These are phyloP conservation scores for Colletotrichum sp. DNA, from an alignment of 2,329 filamentous ascomycete genomes.

Conservation along the genomic window DNA sequence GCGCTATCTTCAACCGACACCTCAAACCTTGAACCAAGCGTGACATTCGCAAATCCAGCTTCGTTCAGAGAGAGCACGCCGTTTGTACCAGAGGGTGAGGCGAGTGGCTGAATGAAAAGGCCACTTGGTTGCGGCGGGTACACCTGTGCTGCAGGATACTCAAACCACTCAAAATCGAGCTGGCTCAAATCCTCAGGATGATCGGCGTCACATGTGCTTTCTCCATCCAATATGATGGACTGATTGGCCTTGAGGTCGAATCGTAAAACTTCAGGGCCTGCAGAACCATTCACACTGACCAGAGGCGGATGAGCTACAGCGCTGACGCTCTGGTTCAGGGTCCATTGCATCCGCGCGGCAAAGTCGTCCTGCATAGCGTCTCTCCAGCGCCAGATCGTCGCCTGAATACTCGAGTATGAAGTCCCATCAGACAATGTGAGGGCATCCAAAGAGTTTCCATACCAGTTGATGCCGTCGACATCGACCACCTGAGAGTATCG, in stretches of 20 bases:
- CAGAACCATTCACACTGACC: conserved; percentile 40
- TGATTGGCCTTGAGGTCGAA: neutral
- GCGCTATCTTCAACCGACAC: neutral
- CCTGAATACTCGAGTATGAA: conserved; percentile 27
- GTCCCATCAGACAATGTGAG: neutral
- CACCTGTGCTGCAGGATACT: neutral
- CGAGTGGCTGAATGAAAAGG: neutral
- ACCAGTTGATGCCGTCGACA: conserved; percentile 24
- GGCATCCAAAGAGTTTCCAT: neutral
- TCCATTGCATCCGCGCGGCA: conserved; percentile 45
- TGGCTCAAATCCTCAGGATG: neutral
- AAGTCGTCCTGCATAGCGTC: conserved; percentile 45
- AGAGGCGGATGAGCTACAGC: conserved; percentile 52
- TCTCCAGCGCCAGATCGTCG: conserved; percentile 48
- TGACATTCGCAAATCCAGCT: neutral
- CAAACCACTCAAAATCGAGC: neutral
- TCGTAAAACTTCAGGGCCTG: neutral
- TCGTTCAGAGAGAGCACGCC: neutral
- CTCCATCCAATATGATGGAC: neutral
- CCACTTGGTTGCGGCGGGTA: neutral
- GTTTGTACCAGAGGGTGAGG: neutral
- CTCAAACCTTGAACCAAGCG: neutral
- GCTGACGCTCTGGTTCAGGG: conserved; percentile 25
- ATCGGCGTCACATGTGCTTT: neutral
- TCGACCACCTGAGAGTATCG: conserved; percentile 39